phyloP scores from a whole-genome alignment of 108 stramenopile species.

The Cyclotella baltica region DNA sequence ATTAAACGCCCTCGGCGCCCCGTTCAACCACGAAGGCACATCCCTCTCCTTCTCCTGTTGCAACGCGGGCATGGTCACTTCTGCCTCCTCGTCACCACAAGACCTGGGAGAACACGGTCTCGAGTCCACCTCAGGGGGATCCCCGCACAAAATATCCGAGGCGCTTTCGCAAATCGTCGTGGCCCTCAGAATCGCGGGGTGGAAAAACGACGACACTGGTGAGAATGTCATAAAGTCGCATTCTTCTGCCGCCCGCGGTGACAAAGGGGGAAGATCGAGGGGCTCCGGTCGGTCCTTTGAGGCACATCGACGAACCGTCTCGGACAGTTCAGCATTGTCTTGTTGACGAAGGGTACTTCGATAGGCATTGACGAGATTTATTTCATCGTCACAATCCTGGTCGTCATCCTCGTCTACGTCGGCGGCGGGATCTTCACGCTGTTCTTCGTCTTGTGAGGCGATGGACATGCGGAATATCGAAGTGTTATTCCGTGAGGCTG shows the following conservation, averaged over 20 bases:
- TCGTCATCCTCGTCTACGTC: conserved; percentile 4
- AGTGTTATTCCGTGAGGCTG: background rate
- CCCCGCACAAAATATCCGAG: conserved; percentile 16
- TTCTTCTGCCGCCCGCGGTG: background rate
- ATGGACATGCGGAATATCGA: background rate
- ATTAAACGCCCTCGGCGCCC: background rate
- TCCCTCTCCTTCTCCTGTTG: background rate
- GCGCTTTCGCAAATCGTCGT: conserved; percentile 20
- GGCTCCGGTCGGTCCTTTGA: background rate
- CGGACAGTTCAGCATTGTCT: too few species aligned
- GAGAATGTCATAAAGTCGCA: conserved; percentile 3
- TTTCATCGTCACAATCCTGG: background rate
- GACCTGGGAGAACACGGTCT: background rate
- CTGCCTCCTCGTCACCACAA: background rate
- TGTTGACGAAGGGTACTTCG: conserved; percentile 1
- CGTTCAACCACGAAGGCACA: conserved; percentile 1
- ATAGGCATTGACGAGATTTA: background rate
- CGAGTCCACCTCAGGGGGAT: conserved; percentile 26
- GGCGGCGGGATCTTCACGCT: conserved; percentile 7
- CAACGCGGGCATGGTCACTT: background rate
- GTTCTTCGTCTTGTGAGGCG: conserved; percentile 1
- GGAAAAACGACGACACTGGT: conserved; percentile 17
- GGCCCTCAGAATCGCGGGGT: conserved; percentile 15
- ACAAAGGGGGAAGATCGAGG: background rate
- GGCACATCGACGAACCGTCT: background rate